Conservation (phyloP, 495 filamentous ascomycete genomes). For the Penicillium fimorum region DNA sequence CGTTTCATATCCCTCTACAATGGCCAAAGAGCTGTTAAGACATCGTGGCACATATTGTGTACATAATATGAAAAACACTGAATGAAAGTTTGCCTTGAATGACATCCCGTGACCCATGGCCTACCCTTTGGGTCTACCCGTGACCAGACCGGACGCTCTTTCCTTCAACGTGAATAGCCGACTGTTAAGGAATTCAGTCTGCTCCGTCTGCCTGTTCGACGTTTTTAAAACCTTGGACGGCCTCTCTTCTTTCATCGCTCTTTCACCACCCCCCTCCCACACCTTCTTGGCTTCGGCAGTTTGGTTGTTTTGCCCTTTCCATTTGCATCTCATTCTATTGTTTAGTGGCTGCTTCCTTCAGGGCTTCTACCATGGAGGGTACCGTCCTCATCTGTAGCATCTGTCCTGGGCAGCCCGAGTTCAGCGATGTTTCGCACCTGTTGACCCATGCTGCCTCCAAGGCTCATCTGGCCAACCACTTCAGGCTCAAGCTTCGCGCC, state of each 20-base stretch:
- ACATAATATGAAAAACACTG: conserved; percentile 1
- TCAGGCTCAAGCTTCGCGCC: conserved; percentile 65
- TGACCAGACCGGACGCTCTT: background rate
- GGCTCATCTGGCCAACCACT: conserved; percentile 71
- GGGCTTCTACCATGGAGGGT: conserved; percentile 33
- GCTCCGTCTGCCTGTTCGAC: background rate
- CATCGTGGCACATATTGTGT: conserved; percentile 38
- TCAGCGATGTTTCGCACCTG: conserved; percentile 85
- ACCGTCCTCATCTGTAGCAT: conserved; percentile 74
- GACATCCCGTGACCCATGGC: conserved; percentile 4
- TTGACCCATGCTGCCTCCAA: conserved; percentile 88
- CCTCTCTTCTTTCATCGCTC: conserved; percentile 14
- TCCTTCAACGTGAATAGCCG: background rate
- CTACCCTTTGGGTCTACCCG: background rate
- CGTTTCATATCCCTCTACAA: conserved; percentile 48
- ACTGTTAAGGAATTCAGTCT: background rate
- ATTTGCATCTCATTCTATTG: conserved; percentile 5
- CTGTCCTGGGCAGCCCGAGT: conserved; percentile 72
- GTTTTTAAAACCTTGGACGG: background rate
- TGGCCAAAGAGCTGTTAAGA: conserved; percentile 44
- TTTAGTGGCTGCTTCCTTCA: conserved; percentile 5
- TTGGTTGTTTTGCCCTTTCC: conserved; percentile 10
- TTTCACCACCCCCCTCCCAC: conserved; percentile 3
- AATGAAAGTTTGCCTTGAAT: background rate
- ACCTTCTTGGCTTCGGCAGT: conserved; percentile 10